Percentiles rank a stretch among this genome's conserved stretches.
These are phyloP conservation scores for Cladosporium sp. DNA, from an alignment of 2,329 filamentous ascomycete species.

Conservation along the genomic window DNA sequence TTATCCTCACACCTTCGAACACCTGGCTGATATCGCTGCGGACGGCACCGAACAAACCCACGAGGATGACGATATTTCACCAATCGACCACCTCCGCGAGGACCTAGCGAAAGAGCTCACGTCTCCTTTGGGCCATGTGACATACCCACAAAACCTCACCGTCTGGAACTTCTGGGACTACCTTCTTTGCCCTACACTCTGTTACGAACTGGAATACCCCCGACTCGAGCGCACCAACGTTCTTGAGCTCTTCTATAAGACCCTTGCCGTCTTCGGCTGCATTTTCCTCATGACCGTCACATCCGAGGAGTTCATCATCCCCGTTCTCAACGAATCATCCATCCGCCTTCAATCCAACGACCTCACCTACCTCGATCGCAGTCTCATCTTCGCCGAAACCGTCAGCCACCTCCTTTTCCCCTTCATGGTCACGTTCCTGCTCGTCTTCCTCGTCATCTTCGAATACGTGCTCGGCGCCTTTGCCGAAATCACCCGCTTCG, in stretches of 20 bases:
- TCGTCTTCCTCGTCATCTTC: conserved; percentile 97
- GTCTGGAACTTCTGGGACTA: conserved; percentile 79
- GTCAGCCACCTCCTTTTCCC: conserved; percentile 90
- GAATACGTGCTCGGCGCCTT: conserved; percentile 94
- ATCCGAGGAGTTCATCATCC: conserved; percentile 92
- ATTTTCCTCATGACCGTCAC: conserved; percentile 91
- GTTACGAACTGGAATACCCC: conserved; percentile 96
- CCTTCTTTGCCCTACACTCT: conserved; percentile 87
- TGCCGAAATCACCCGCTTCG: conserved; percentile 79
- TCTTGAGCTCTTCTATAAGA: conserved; percentile 77
- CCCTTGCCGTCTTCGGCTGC: conserved; percentile 86
- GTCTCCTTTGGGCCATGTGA: conserved; percentile 81
- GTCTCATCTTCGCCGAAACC: conserved; percentile 79
- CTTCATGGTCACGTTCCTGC: conserved; percentile 91
- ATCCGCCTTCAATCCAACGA: conserved; percentile 44
- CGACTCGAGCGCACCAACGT: conserved; percentile 70
- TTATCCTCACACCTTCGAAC: conserved; percentile 50
- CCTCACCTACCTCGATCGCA: conserved; percentile 55
- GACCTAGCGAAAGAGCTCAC: conserved; percentile 87
- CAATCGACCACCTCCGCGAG: conserved; percentile 66
- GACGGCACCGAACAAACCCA: conserved; percentile 42
- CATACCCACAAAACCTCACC: conserved; percentile 85
- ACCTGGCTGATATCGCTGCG: conserved; percentile 10
- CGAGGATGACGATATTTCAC: conserved; percentile 27
- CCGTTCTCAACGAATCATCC: conserved; percentile 74